phyloP scores from a whole-genome alignment of 2,329 filamentous ascomycete species.

The Colletotrichum tabaci region DNA sequence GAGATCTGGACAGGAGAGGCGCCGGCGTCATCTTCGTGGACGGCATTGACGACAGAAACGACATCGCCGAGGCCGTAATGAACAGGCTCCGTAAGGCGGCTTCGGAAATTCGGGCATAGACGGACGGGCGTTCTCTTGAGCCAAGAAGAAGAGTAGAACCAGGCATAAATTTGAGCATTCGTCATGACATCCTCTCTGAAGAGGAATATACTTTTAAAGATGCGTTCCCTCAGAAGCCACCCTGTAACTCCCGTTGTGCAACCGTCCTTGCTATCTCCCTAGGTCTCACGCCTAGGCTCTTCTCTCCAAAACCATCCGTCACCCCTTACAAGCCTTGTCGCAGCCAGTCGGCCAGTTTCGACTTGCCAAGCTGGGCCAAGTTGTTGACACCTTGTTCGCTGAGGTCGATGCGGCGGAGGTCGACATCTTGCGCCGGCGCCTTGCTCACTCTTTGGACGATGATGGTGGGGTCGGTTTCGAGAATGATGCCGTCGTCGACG shows the following conservation, averaged over 20 bases:
- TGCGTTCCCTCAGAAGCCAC: constrained; percentile 42
- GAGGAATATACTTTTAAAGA: constrained; percentile 42
- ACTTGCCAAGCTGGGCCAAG: constrained; percentile 92
- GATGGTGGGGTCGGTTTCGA: constrained; percentile 96
- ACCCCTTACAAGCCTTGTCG: constrained; percentile 79
- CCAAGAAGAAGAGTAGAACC: constrained; percentile 31
- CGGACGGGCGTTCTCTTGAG: constrained; percentile 4
- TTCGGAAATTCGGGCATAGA: constrained; percentile 69
- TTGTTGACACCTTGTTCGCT: constrained; percentile 97
- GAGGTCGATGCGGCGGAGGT: constrained; percentile 93
- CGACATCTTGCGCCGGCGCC: constrained; percentile 91
- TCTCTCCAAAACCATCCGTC: neutral
- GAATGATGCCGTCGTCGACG: constrained; percentile 93
- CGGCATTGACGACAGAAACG: constrained; percentile 83
- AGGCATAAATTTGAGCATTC: constrained; percentile 43
- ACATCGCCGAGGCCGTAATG: constrained; percentile 90
- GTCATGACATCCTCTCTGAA: constrained; percentile 36
- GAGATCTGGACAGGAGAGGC: constrained; percentile 84
- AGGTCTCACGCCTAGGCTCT: constrained; percentile 3
- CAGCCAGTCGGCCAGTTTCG: constrained; percentile 91
- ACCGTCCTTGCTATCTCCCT: constrained; percentile 14
- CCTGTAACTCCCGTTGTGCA: constrained; percentile 42
- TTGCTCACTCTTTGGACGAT: constrained; percentile 93
- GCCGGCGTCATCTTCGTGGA: constrained; percentile 93
- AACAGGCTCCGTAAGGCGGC: constrained; percentile 86